Percentiles rank a stretch among this genome's conserved stretches.
Conservation (phyloP, 768 basidiomycete genomes). For the Suillus subaureus region DNA sequence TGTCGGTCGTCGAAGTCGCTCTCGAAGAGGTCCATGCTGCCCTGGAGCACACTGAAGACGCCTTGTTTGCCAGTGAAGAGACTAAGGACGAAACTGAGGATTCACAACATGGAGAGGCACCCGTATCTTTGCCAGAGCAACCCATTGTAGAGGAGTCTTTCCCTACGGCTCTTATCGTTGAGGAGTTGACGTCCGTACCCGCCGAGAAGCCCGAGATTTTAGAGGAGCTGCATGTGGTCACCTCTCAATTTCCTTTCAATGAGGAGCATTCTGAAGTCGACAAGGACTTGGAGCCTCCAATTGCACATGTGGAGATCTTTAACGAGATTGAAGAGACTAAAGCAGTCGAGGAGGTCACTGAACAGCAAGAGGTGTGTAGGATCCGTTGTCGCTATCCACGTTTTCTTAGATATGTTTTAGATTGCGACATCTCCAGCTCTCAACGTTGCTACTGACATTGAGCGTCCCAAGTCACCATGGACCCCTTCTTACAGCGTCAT, state of each 20-base stretch:
- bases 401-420: conserved; percentile 2
- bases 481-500: conserved; percentile 56
- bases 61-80: not conserved
- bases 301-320: not conserved
- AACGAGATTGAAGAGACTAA: conserved; percentile 6
- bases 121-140: not conserved
- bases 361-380: not conserved
- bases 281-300: not conserved
- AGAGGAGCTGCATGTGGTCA: not conserved
- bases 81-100: not conserved
- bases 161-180: not conserved
- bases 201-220: conserved; percentile 7
- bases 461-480: conserved; percentile 54
- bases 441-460: conserved; percentile 26
- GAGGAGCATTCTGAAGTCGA: not conserved
- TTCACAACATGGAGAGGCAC: not conserved
- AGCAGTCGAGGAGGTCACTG: conserved; percentile 4
- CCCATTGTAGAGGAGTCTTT: not conserved
- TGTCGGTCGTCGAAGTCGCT: not conserved
- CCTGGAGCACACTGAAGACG: not conserved
- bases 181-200: not conserved
- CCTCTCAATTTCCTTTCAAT: not conserved
- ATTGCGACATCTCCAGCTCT: not conserved
- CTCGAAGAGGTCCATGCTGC: not conserved
- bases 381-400: not conserved